A percentile compares a stretch with the other conserved stretches of the same genome.
Evolutionary conservation across 257 asterid species (phyloP).

Genomic region (Pogostemon cablin): DNA sequence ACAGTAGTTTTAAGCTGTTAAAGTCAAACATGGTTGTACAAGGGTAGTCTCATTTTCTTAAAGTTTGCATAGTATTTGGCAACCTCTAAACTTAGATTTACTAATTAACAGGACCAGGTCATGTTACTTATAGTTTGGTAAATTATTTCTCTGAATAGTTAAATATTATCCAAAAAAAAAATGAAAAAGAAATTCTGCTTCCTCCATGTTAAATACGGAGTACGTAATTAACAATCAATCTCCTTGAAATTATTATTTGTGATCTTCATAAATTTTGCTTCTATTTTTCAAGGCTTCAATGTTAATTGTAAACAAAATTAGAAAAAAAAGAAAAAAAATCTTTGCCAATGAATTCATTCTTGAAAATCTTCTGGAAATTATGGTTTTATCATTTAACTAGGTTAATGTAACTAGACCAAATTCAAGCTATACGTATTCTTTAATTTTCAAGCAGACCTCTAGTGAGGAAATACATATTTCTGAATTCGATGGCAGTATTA

Average conservation of each 20-base stretch:
- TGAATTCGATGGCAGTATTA: background rate
- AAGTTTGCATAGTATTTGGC: too few species aligned
- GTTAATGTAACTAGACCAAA: background rate
- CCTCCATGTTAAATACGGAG: too few species aligned
- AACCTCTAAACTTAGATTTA: too few species aligned
- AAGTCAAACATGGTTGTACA: too few species aligned
- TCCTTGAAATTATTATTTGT: background rate
- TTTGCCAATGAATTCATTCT: too few species aligned
- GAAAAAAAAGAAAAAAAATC: too few species aligned
- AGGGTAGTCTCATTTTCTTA: too few species aligned
- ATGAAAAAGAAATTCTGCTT: background rate
- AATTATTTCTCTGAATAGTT: background rate
- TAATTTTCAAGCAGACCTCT: background rate
- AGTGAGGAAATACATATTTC: background rate
- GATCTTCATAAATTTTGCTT: background rate
- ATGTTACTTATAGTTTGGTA: background rate
- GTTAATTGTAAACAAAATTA: background rate
- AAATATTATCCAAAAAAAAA: background rate
- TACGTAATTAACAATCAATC: too few species aligned
- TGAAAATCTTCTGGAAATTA: too few species aligned
- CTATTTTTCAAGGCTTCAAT: background rate
- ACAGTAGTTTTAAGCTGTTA: too few species aligned
- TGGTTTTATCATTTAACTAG: background rate
- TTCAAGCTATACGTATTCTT: background rate
- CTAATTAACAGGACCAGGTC: background rate